Conservation (phyloP, 441 rosid genomes). For the Euphorbia celastroides region DNA sequence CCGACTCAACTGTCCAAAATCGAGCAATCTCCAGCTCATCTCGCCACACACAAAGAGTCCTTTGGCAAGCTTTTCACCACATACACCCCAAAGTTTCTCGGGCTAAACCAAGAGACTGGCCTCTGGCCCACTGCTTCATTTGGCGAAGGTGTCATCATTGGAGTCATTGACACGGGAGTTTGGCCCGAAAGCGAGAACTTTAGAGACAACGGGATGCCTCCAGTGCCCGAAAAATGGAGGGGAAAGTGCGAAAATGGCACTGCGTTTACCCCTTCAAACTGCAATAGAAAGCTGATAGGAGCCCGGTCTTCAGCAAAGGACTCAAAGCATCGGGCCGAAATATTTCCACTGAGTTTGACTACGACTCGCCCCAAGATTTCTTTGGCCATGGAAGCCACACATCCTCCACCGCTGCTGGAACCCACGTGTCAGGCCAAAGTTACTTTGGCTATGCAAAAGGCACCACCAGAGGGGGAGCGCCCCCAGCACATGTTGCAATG, state of each 20-base stretch:
- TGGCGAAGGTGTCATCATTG: constrained; percentile 67
- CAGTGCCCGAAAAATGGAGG: constrained; percentile 57
- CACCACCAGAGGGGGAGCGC: constrained; percentile 63
- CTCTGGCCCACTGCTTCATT: constrained; percentile 60
- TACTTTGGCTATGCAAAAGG: constrained; percentile 67
- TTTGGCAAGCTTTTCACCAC: constrained; percentile 64
- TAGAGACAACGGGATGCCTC: constrained; percentile 49
- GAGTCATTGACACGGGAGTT: constrained; percentile 59
- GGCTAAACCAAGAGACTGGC: constrained; percentile 43
- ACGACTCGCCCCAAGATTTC: constrained; percentile 59
- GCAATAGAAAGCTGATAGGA: constrained; percentile 21
- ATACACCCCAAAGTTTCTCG: constrained; percentile 66
- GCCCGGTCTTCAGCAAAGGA: constrained; percentile 70
- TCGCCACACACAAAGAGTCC: constrained; percentile 42
- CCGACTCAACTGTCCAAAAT: constrained; percentile 28
- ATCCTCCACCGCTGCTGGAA: too few relatives aligned
- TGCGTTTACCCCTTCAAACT: constrained; percentile 31
- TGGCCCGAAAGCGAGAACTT: constrained; percentile 72
- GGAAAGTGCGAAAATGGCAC: constrained; percentile 51
- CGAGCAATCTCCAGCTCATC: constrained; percentile 40
- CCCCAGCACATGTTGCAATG: constrained; percentile 50
- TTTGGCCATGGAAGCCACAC: constrained; percentile 78
- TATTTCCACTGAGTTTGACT: constrained; percentile 36
- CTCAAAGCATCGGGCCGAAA: constrained; percentile 30
- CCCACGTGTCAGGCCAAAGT: too few relatives aligned